Base-by-base conservation (phyloP, 208 protist species). In the Trypanosoma platydactyli region DNA sequence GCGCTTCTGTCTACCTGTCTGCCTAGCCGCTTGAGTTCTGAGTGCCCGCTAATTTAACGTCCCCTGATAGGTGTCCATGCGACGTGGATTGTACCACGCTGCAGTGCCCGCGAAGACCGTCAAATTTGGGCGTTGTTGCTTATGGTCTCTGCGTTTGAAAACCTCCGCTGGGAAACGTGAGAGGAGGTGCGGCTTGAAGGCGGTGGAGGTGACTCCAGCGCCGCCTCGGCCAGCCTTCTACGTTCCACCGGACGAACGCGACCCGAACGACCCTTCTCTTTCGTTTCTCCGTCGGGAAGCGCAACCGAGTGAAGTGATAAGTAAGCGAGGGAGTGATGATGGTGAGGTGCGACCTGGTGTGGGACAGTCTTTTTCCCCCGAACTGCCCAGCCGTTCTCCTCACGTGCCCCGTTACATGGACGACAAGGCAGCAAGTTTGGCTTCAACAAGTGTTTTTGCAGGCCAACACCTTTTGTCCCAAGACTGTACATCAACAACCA, bases 381-480 rank as follows among this genome's bases (percentile, higher is more conserved):
- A 66, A 16, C 48, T 86, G 13, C 57, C 65, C 20, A 61, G 44
- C n/a, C 82, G 71, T 16, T 41, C 45, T 25, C 42, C 41, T 44
- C 33, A 41, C 1, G 1, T 50, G 20, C 73, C 45, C 0, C 35
- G 41, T 38, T 94, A 89, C 65, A 79, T 81, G 65, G 80, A 89
- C 38, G 81, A 72, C 1, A 75, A 82, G 33, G 83, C 85, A 11
- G 77, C 68, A 29, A 63, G 77, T 5, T 66, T 94, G 44, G 24
- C 74, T 48, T 88, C 81, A 54, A 92, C 84, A 22, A 94, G 88
- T 64, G 83, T 92, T 20, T 68, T 84, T 57, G 84, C 88, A 6
- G 88, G 88, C 9, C 73, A 76, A 42, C 62, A 79, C 29, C 65
- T 94, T 24, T 68, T 94, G 15, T 29, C 64, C 5, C 60, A 52